These are phyloP conservation scores for Aspergillus chevalieri DNA, from an alignment of 2,329 filamentous ascomycete species.

Conservation along the genomic window DNA sequence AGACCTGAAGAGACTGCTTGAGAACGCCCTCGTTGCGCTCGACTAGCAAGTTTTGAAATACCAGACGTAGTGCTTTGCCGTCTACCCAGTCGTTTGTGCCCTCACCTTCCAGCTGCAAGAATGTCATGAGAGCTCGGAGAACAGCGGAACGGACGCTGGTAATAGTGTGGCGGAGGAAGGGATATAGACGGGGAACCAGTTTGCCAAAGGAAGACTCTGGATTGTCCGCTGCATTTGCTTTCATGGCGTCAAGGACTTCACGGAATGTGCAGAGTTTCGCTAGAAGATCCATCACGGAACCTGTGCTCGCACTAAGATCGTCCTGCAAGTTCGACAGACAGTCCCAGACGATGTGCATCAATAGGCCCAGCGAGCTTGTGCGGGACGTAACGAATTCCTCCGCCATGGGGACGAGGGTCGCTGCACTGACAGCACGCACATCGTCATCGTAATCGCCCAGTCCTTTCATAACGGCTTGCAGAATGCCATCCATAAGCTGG, in stretches of 20 bases:
- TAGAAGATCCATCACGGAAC: conserved; percentile 95
- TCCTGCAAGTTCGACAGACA: conserved; percentile 95
- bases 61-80: conserved; percentile 76
- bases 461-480: conserved; percentile 90
- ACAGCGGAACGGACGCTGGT: conserved; percentile 92
- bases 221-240: conserved; percentile 74
- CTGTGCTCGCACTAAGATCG: conserved; percentile 92
- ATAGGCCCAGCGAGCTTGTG: conserved; percentile 65
- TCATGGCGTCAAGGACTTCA: conserved; percentile 90
- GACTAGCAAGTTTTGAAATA: conserved; percentile 93
- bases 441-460: conserved; percentile 88
- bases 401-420: conserved; percentile 93
- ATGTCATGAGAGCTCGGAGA: conserved; percentile 84
- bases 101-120: conserved; percentile 76
- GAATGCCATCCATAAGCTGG: conserved; percentile 85
- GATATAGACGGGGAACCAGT: conserved; percentile 87
- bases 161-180: conserved; percentile 94
- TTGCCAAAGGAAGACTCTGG: conserved; percentile 85
- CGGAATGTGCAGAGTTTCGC: conserved; percentile 94
- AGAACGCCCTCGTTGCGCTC: conserved; percentile 82
- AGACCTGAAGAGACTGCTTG: conserved; percentile 77
- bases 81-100: conserved; percentile 85
- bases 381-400: conserved; percentile 88
- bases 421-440: conserved; percentile 91
- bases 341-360: conserved; percentile 96